Evolutionary conservation across 225 moss, liverwort and hornwort genomes (phyloP).

Genomic region (Pseudisothecium myosuroides): DNA sequence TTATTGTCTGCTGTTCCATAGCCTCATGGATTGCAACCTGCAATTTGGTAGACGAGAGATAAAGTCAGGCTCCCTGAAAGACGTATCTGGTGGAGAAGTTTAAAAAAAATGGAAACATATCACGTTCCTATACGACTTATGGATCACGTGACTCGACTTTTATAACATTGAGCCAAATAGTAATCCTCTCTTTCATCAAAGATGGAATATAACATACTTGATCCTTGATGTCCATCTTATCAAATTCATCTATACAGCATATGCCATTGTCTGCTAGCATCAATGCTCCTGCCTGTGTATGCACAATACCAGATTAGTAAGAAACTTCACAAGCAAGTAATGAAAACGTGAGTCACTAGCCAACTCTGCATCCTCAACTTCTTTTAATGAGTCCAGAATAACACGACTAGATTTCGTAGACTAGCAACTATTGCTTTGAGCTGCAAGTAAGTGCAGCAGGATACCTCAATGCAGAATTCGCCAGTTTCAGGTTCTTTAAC

Average conservation of each 20-base stretch:
- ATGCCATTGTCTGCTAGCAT: conserved; percentile 99
- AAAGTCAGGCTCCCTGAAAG: neutral
- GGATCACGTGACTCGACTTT: neutral
- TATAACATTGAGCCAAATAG: neutral
- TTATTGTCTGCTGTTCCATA: conserved; percentile 99
- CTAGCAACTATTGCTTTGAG: neutral
- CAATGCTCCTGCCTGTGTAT: conserved; percentile 85
- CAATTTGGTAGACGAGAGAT: neutral
- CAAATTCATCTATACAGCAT: conserved; percentile 98
- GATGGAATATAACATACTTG: conserved; percentile 38
- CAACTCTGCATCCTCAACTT: neutral
- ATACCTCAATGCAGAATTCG: conserved; percentile 97
- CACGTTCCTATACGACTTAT: neutral
- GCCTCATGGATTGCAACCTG: conserved; percentile 99
- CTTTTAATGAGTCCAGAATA: neutral
- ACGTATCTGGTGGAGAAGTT: neutral
- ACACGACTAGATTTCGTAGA: neutral
- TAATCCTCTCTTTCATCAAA: neutral
- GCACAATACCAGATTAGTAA: neutral
- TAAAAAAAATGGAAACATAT: neutral
- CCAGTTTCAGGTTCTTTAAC: conserved; percentile 99
- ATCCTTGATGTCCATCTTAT: conserved; percentile 99
- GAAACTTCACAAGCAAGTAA: neutral
- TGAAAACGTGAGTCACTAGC: neutral
- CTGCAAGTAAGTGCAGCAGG: neutral